Evolutionary conservation across 1,139 yeast genomes (phyloP), one percentile per base, ranked within the genome.

Genomic region (Kurtzmaniella natalensis): DNA sequence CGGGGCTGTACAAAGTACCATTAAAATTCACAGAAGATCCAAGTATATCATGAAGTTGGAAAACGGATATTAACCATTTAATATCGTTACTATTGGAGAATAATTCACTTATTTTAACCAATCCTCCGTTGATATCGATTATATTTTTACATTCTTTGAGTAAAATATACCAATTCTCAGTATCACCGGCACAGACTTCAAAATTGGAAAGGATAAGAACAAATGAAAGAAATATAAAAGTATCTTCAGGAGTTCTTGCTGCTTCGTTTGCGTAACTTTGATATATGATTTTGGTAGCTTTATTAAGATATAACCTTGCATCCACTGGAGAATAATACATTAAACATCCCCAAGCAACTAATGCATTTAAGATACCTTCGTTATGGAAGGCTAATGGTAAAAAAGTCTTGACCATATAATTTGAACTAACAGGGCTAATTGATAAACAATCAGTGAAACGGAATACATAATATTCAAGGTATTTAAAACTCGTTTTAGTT

Each of bases 291-390:
- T 19, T 16, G 9, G 31, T 18, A n/a, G 31, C 31, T 16, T 28
- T 28, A 14, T 28, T 17, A 14, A 28, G 24, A 10, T 28, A 28
- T 8, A 28, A 14, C 14, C 17, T 28, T 3, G 31, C 31, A 17
- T 28, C 31, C 7, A 20, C 31, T 20, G 14, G 22, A 21, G 31
- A 28, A 20, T 28, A 18, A 16, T 28, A 28, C 31, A 28, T 28
- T 35, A 40, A 25, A 59, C 48, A 2, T 63, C 71, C 71, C 77
- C 77, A 72, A 2, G 72, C 70, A 1, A 72, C 70, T 13, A 72
- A 44, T 1, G 70, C 71, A 42, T 65, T 57, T 32, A 68, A 53
- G 10, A 68, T 55, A 6, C 65, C 48, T 31, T 61, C 69, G 35
- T 69, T 66, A 3, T 53, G 50, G 9, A 59, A 45, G 3, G 76